Evolutionary conservation across 306 rosid species (phyloP), one percentile per base, ranked within the genome.

Genomic region (Parietaria judaica): DNA sequence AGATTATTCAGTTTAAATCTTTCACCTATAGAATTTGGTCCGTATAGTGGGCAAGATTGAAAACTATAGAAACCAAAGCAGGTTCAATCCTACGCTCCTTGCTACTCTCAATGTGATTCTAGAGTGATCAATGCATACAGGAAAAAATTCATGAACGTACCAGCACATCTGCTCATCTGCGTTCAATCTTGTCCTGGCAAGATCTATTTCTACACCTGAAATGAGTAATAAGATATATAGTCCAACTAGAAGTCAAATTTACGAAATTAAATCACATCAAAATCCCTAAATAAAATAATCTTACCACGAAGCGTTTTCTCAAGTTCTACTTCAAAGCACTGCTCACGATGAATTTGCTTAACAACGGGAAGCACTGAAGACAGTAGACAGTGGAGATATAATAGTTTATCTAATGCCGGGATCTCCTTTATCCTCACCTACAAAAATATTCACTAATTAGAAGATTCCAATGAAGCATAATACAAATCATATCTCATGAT

Each of bases 121-220:
- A 11, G 31, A 15, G 8, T n/a, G 45, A 16, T 43, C 14, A 17
- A 46, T 14, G 16, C 11, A 60, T 46, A 17, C 31, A 16, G 52
- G 13, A 49, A 11, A 43, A 36, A 49, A 54, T 15, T 50, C 56
- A 52, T 44, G 66, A 61, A 65, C 58, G 60, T 86, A 88, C 99
- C 99, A 92, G 95, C 99, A 92, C 99, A 92, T 92, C 82, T 84
- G 95, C 74, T 92, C 99, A 74, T 92, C 99, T 70, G 95, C 90
- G 75, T 78, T 88, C 84, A 92, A 78, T 72, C 89, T 86, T 70
- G 84, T 78, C 79, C 99, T 79, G 47, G 85, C 76, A 74, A 92
- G 95, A 74, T 72, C 88, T 66, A 88, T 79, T 14, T 84, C 84
- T 13, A 76, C 69, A 74, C 99, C 99, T 88, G 84, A 74, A 73